Percentiles rank a stretch among this genome's conserved stretches.
phyloP scores from a whole-genome alignment of 2,329 filamentous ascomycete species.

The Periconia macrospinosa region DNA sequence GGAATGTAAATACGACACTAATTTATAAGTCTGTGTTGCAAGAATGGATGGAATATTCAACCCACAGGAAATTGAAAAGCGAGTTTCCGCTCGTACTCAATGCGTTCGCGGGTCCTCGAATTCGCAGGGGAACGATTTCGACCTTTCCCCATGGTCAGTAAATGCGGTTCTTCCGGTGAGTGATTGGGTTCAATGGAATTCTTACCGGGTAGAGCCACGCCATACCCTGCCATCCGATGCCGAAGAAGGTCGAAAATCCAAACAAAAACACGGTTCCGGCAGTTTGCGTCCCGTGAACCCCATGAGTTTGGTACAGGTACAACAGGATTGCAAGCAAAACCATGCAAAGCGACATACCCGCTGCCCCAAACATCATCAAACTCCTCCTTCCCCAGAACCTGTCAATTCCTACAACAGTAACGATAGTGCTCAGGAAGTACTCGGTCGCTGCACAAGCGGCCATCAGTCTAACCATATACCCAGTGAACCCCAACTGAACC shows the following conservation, averaged over 20 bases:
- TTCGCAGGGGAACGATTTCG: conserved; percentile 85
- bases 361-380: conserved; percentile 41
- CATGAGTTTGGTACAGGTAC: conserved; percentile 25
- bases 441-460: conserved; percentile 43
- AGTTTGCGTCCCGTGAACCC: conserved; percentile 29
- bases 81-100: conserved; percentile 89
- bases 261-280: conserved; percentile 70
- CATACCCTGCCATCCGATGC: conserved; percentile 74
- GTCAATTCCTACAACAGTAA: conserved; percentile 41
- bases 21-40: conserved; percentile 35
- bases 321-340: conserved; percentile 30
- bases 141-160: conserved; percentile 46
- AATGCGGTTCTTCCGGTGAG: neutral
- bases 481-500: conserved; percentile 51
- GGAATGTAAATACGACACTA: conserved; percentile 68
- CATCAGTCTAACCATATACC: conserved; percentile 45
- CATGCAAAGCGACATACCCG: conserved; percentile 39
- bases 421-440: conserved; percentile 42
- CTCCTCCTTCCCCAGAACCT: conserved; percentile 38
- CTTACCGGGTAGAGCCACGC: conserved; percentile 57
- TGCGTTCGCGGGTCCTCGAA: conserved; percentile 83
- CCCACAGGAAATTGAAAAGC: conserved; percentile 59
- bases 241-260: conserved; percentile 91
- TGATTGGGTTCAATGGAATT: too few species aligned
- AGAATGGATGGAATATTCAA: conserved; percentile 25